Percentiles rank a stretch among this genome's conserved stretches.
These are phyloP conservation scores for Neophaeococcomyces mojaviensis DNA, from an alignment of 2,329 filamentous ascomycete species.

Conservation along the genomic window DNA sequence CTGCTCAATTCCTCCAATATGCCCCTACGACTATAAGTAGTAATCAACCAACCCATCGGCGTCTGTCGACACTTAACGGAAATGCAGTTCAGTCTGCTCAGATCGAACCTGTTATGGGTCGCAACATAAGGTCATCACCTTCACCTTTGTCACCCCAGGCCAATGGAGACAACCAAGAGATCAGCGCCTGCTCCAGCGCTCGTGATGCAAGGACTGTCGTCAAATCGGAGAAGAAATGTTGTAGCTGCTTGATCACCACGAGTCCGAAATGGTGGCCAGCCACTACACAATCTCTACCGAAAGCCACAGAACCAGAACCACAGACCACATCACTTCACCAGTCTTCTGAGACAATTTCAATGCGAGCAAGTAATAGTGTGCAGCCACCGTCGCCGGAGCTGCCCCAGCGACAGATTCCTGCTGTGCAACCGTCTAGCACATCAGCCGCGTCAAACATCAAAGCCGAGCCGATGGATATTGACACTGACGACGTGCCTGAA, in stretches of 20 bases:
- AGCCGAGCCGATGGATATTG: conserved; percentile 22
- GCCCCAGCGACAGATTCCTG: conserved; percentile 3
- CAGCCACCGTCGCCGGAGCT: conserved; percentile 11
- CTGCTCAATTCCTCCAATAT: conserved; percentile 55
- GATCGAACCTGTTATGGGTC: conserved; percentile 14
- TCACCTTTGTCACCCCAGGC: conserved; percentile 13
- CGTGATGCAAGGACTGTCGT: background rate
- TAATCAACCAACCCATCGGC: conserved; percentile 39
- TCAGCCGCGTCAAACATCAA: conserved; percentile 17
- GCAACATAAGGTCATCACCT: conserved; percentile 23
- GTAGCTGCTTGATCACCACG: conserved; percentile 32
- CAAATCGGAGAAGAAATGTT: conserved; percentile 28
- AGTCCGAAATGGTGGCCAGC: conserved; percentile 56
- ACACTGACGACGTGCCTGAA: conserved; percentile 20
- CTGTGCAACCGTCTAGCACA: background rate
- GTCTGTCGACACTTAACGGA: conserved; percentile 49
- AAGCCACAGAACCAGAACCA: conserved; percentile 6
- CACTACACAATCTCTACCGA: conserved; percentile 6
- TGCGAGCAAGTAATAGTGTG: background rate
- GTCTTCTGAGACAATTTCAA: background rate
- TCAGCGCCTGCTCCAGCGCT: background rate
- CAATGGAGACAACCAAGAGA: conserved; percentile 9
- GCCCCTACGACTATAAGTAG: conserved; percentile 27
- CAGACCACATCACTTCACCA: background rate
- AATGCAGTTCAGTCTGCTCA: conserved; percentile 13